Evolutionary conservation across 2,329 filamentous ascomycete species (phyloP).

Genomic region (Pseudopithomyces maydicus): DNA sequence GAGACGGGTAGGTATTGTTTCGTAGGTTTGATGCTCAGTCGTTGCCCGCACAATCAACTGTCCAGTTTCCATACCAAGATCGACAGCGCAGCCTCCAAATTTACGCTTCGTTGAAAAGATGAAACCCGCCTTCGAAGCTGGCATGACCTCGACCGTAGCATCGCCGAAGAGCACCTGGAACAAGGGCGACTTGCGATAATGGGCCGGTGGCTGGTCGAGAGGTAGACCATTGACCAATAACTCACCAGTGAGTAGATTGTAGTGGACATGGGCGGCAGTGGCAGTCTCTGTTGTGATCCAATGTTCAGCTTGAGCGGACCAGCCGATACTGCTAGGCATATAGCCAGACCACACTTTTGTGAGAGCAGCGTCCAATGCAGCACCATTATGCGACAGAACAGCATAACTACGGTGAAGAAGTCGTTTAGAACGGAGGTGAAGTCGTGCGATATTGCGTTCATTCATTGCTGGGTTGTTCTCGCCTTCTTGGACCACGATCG

Average conservation of each 20-base stretch:
- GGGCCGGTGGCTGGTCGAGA: neutral
- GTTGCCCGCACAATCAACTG: slow-evolving; percentile 31
- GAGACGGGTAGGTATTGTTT: slow-evolving; percentile 40
- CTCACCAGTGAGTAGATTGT: neutral
- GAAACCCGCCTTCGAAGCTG: slow-evolving; percentile 33
- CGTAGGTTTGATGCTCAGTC: slow-evolving; percentile 8
- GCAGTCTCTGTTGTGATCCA: too few species aligned
- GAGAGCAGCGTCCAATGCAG: too few species aligned
- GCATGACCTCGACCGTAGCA: neutral
- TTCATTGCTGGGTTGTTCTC: too few species aligned
- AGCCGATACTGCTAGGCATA: too few species aligned
- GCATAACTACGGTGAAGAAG: too few species aligned
- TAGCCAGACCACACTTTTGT: too few species aligned
- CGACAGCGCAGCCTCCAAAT: slow-evolving; percentile 30
- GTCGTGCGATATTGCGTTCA: too few species aligned
- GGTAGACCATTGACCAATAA: neutral
- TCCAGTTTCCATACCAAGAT: slow-evolving; percentile 39
- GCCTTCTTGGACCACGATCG: too few species aligned
- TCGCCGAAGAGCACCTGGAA: neutral
- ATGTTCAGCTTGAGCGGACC: too few species aligned
- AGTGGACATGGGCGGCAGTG: too few species aligned
- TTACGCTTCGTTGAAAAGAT: slow-evolving; percentile 44
- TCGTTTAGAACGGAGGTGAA: too few species aligned
- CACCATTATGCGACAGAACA: too few species aligned
- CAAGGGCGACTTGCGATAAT: neutral